Evolutionary conservation across 2,329 filamentous ascomycete genomes (phyloP).

Genomic region (Colletotrichum noveboracense): DNA sequence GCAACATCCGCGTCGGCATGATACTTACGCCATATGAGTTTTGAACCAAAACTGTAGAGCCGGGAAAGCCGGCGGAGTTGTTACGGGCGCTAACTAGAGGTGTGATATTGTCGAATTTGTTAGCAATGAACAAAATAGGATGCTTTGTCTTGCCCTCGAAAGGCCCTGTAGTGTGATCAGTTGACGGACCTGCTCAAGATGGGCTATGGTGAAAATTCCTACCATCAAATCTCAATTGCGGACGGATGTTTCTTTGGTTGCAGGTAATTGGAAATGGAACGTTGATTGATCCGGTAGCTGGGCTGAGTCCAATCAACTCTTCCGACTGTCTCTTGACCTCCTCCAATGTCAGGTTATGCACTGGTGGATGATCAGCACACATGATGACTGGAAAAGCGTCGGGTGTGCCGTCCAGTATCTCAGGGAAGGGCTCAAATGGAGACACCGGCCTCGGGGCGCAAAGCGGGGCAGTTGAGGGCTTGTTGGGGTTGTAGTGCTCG

Average conservation of each 20-base stretch:
- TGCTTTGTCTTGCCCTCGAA: slow-evolving; percentile 40
- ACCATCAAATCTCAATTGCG: slow-evolving; percentile 44
- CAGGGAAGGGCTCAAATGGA: slow-evolving; percentile 33
- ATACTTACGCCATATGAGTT: slow-evolving; percentile 54
- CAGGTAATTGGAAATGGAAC: slow-evolving; percentile 44
- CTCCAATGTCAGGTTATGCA: slow-evolving; percentile 32
- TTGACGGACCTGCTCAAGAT: neutral
- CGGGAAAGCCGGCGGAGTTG: slow-evolving; percentile 48
- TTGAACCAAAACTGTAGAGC: slow-evolving; percentile 51
- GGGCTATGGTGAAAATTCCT: slow-evolving; percentile 5
- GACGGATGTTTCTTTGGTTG: slow-evolving; percentile 39
- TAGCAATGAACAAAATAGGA: slow-evolving; percentile 52
- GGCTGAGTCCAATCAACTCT: slow-evolving; percentile 40
- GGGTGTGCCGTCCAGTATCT: slow-evolving; percentile 35
- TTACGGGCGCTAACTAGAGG: slow-evolving; percentile 49
- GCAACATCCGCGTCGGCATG: neutral
- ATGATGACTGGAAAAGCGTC: slow-evolving; percentile 52
- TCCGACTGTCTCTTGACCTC: slow-evolving; percentile 39
- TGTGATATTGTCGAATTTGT: slow-evolving; percentile 53
- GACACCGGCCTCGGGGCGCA: slow-evolving; percentile 35
- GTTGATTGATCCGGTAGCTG: slow-evolving; percentile 48
- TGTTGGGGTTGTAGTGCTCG: slow-evolving; percentile 24
- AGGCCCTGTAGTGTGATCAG: slow-evolving; percentile 8
- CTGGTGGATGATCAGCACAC: slow-evolving; percentile 45
- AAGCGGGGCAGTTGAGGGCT: slow-evolving; percentile 23